A percentile compares a stretch with the other conserved stretches of the same genome.
phyloP scores from a whole-genome alignment of 108 stramenopile species.

The Aurantiochytrium sp. region DNA sequence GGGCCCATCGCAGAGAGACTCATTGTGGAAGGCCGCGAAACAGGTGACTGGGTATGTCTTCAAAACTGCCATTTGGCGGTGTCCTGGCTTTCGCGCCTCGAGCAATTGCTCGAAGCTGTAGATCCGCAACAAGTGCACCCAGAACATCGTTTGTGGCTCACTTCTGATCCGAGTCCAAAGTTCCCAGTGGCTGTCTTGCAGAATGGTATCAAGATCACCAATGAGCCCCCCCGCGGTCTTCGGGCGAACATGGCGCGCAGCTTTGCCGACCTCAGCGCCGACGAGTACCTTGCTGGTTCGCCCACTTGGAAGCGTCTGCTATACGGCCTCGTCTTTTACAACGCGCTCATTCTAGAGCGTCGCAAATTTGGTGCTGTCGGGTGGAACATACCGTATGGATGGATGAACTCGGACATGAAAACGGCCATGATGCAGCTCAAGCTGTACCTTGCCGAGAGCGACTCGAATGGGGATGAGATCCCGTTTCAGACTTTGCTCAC shows the following conservation, averaged over 20 bases:
- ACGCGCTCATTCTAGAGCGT: conserved; percentile 51
- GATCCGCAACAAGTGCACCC: conserved; percentile 23
- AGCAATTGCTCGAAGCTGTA: conserved; percentile 39
- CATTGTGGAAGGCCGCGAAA: conserved; percentile 31
- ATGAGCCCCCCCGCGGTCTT: conserved; percentile 54
- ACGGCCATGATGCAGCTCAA: conserved; percentile 49
- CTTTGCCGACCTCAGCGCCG: conserved; percentile 43
- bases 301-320: conserved; percentile 38
- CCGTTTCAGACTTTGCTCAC: conserved; percentile 51
- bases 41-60: conserved; percentile 61
- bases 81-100: conserved; percentile 49
- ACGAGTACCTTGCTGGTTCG: conserved; percentile 39
- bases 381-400: conserved; percentile 57
- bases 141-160: conserved; percentile 48
- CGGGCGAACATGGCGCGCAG: conserved; percentile 46
- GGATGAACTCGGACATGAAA: conserved; percentile 56
- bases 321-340: conserved; percentile 50
- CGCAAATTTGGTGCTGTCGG: conserved; percentile 53
- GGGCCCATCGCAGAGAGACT: conserved; percentile 40
- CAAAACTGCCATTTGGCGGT: conserved; percentile 62
- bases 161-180: conserved; percentile 45
- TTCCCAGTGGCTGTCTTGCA: conserved; percentile 54
- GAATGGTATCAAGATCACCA: conserved; percentile 54
- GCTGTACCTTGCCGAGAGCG: conserved; percentile 52
- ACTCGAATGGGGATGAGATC: conserved; percentile 14